Conservation (phyloP, 2,329 filamentous ascomycete genomes). For the Clonostachys rhizophaga region DNA sequence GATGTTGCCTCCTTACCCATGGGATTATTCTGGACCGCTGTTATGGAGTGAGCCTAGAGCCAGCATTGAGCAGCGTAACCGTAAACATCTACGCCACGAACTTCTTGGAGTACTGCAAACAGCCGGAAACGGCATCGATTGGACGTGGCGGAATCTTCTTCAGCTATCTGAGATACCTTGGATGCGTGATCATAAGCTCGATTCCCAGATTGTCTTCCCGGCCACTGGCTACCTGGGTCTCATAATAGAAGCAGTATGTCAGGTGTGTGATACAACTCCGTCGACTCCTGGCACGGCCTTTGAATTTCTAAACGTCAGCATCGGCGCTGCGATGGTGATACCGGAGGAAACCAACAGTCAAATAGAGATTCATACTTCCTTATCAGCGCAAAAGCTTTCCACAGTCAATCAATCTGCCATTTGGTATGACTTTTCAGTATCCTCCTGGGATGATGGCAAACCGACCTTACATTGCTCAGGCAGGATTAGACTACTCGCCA, state of each 20-base stretch:
- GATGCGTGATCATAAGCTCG: constrained; percentile 33
- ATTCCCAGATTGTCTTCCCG: constrained; percentile 28
- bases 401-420: neutral
- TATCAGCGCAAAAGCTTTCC: neutral
- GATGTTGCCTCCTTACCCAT: constrained; percentile 28
- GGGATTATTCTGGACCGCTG: neutral
- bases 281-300: neutral
- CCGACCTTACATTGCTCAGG: neutral
- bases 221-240: constrained; percentile 25
- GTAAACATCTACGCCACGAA: constrained; percentile 34
- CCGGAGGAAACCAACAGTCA: neutral
- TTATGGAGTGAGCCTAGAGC: constrained; percentile 1
- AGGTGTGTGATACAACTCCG: neutral
- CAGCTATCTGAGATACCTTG: constrained; percentile 19
- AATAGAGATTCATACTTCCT: neutral
- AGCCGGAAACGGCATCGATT: neutral
- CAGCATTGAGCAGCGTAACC: constrained; percentile 29
- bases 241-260: constrained; percentile 8
- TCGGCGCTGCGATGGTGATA: neutral
- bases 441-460: neutral
- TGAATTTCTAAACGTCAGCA: neutral
- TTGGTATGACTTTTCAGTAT: constrained; percentile 1
- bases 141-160: constrained; percentile 4
- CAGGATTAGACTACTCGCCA: neutral
- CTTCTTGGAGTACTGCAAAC: constrained; percentile 32